Base-by-base conservation (phyloP, 1,284 basidiomycete genomes). In the Trichosporon ovoides region DNA sequence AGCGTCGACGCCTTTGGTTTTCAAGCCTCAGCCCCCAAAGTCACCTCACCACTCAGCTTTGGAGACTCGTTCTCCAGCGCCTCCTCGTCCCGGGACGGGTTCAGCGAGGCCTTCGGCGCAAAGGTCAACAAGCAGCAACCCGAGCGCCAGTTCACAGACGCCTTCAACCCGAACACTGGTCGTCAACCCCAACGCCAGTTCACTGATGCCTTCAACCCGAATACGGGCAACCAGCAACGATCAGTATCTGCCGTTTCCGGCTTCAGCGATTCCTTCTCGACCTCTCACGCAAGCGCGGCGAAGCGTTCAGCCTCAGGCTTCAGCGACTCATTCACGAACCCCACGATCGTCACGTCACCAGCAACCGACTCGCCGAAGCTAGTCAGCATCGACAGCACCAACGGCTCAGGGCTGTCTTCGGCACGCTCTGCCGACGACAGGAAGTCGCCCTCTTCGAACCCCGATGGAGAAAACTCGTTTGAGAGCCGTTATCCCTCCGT, bases 401-500 rank as follows among this genome's bases (percentile, higher is more conserved):
- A 34, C 18, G 33, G 49, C 37, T 37, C 35, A 37, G 35, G 36
- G 4, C 20, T 16, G 31, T 19, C 22, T 9, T 40, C 46, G 13
- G 31, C 20, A 18, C 24, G 37, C 14, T 5, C 38, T 38, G 37
- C 48, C 40, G 48, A 28, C 18, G 50, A 22, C 20, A 14, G 36
- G n/a, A n/a, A 24, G n/a, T 50, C 59, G 14, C 53, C 59, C 6
- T 55, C 70, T n/a, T 59, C 66, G 2, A 56, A 61, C n/a, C 58
- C 66, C 0, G 66, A 70, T 1, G 66, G 64, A 3, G 66, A 74
- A 11, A 20, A 61, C 2, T 67, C 62, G 22, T 77, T 77, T 53
- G 76, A 77, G 50, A 65, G 68, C 20, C 63, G 75, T 14, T 77
- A 69, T 59, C 76, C 76, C 0, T 74, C 75, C 0, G 64, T 77